phyloP scores from a whole-genome alignment of 306 rosid genomes.

The Abrus precatorius region DNA sequence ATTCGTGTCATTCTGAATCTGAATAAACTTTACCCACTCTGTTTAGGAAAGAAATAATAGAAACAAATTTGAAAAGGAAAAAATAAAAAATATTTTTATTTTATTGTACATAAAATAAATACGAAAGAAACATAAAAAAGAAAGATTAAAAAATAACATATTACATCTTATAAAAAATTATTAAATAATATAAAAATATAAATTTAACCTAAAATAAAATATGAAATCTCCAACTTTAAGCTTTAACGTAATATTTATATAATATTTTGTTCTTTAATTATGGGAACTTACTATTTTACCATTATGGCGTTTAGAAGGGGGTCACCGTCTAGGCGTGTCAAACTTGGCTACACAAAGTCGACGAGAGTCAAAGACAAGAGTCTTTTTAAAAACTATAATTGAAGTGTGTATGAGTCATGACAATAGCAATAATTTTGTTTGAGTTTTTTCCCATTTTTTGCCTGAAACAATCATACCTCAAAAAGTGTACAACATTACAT shows the following conservation, averaged over 20 bases:
- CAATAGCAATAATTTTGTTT: neutral
- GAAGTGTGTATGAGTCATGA: neutral
- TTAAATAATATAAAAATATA: too few relatives aligned
- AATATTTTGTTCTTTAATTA: neutral
- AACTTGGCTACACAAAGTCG: constrained; percentile 48
- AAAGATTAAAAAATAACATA: too few relatives aligned
- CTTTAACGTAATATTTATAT: neutral
- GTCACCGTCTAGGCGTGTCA: constrained; percentile 47
- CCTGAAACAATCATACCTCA: neutral
- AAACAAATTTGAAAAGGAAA: too few relatives aligned
- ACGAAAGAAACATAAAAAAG: too few relatives aligned
- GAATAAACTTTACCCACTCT: too few relatives aligned
- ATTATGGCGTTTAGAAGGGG: neutral
- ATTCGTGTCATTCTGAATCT: too few relatives aligned
- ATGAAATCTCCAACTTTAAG: neutral
- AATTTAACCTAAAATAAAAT: neutral
- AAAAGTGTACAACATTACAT: neutral
- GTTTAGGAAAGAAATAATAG: too few relatives aligned
- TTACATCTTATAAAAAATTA: too few relatives aligned
- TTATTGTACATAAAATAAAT: too few relatives aligned
- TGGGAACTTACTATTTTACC: neutral
- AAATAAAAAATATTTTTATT: too few relatives aligned
- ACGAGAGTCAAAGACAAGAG: constrained; percentile 26
- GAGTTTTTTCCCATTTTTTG: neutral
- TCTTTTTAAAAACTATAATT: constrained; percentile 13